These are phyloP conservation scores for Glycyrrhiza uralensis DNA, from an alignment of 306 rosid species.

Conservation along the genomic window DNA sequence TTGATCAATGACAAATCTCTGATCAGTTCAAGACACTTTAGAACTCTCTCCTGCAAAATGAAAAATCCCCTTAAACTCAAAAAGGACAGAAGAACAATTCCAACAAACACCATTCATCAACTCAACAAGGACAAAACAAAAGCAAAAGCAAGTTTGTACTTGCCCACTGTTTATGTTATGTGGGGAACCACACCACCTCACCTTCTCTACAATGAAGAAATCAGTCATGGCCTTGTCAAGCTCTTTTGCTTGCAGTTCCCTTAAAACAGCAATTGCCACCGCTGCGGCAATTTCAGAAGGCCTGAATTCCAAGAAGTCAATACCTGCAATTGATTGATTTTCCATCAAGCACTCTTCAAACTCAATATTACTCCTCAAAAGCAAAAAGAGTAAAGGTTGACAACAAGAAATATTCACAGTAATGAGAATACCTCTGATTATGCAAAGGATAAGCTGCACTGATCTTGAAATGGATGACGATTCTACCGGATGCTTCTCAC, in stretches of 20 bases:
- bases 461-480: slow-evolving; percentile 43
- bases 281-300: slow-evolving; percentile 93
- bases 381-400: slow-evolving; percentile 24
- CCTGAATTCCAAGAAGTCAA: slow-evolving; percentile 88
- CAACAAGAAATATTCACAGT: slow-evolving; percentile 19
- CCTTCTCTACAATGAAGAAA: slow-evolving; percentile 63
- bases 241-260: slow-evolving; percentile 50
- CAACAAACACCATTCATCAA: not conserved
- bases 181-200: slow-evolving; percentile 38
- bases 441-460: slow-evolving; percentile 61
- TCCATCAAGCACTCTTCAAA: slow-evolving; percentile 38
- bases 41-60: slow-evolving; percentile 72
- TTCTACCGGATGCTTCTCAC: slow-evolving; percentile 25
- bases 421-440: slow-evolving; percentile 54
- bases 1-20: slow-evolving; percentile 51
- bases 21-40: slow-evolving; percentile 75
- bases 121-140: slow-evolving; percentile 17
- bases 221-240: slow-evolving; percentile 47
- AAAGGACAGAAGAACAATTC: not conserved
- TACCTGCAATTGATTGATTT: slow-evolving; percentile 69
- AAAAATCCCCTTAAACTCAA: slow-evolving; percentile 21
- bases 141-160: slow-evolving; percentile 19
- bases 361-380: slow-evolving; percentile 41
- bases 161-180: not conserved
- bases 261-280: slow-evolving; percentile 62